Base-by-base conservation (phyloP, 169 alveolate genomes). In the Perkinsus marinus region DNA sequence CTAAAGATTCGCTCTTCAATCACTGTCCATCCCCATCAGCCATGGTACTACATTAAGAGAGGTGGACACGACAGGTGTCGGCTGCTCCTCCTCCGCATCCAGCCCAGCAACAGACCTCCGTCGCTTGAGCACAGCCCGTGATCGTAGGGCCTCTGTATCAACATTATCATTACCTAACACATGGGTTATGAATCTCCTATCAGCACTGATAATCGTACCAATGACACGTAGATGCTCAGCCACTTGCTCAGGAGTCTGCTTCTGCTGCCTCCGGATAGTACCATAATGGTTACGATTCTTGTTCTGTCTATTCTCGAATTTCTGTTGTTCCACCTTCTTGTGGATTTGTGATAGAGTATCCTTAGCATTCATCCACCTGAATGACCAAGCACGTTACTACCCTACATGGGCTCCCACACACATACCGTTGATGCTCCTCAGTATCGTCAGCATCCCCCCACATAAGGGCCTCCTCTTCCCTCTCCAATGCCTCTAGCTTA, bases 401-500 rank as follows among this genome's bases (percentile, higher is more conserved):
- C 39, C 91, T 13, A 69, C 68, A 38, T 69, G 47, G 26, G 94
- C 92, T 90, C 93, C 94, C 90, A 6, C 19, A 91, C 93, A 93
- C 93, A 68, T 93, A 68, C 68, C 95, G 96, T 46, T 92, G 94
- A 90, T 92, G 95, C 30, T 95, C 95, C 92, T 94, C 96, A 89
- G 94, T 95, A 69, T 96, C 79, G 34, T 57, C 79, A 19, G 79
- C 96, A 43, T 96, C 97, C 39, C 93, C 94, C 91, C 94, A 92
- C 69, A 95, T 92, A 34, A 98, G 93, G 92, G 94, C 95, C 94
- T 97, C 98, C 95, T 99, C 99, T 93, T 99, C 99, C 93, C 97
- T 96, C 95, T 98, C 99, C 37, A 99, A 95, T 79, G 95, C 98
- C 79, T 96, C 95, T n/a, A 99, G 96, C 93, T 97, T 98, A 91